A percentile compares a stretch with the other conserved stretches of the same genome.
phyloP scores from a whole-genome alignment of 352 stramenopile species.

The Globisporangium abappressorium region DNA sequence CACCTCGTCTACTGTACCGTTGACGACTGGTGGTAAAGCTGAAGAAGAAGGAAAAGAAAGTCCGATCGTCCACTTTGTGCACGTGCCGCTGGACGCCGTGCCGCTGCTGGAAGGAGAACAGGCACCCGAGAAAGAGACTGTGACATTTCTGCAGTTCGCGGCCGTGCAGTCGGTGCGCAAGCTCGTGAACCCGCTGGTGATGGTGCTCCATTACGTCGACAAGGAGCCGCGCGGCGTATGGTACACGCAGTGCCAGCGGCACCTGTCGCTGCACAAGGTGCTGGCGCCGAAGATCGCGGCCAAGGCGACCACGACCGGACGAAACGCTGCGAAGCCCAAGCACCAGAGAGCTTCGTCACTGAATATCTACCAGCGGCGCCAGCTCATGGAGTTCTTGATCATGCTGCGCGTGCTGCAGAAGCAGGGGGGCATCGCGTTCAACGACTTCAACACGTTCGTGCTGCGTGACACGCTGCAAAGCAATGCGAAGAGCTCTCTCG shows the following conservation, averaged over 20 bases:
- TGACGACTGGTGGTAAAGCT: neutral
- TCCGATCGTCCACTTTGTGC: slow-evolving; percentile 31
- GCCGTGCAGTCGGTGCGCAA: slow-evolving; percentile 31
- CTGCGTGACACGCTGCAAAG: slow-evolving; percentile 16
- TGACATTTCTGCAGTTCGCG: slow-evolving; percentile 41
- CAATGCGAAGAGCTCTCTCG: neutral
- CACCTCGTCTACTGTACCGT: neutral
- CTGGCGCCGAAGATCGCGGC: slow-evolving; percentile 23
- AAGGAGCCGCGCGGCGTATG: slow-evolving; percentile 31
- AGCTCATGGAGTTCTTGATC: slow-evolving; percentile 33
- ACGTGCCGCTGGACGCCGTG: slow-evolving; percentile 30
- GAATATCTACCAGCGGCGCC: slow-evolving; percentile 21
- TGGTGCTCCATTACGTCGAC: slow-evolving; percentile 43
- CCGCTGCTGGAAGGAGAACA: slow-evolving; percentile 6
- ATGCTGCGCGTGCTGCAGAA: slow-evolving; percentile 35
- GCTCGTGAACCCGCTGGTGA: slow-evolving; percentile 22
- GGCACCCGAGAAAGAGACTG: slow-evolving; percentile 17
- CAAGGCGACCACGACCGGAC: neutral
- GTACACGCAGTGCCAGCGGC: slow-evolving; percentile 46
- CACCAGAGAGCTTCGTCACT: slow-evolving; percentile 3
- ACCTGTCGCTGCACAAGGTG: slow-evolving; percentile 40
- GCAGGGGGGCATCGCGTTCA: slow-evolving; percentile 37
- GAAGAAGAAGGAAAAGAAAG: neutral
- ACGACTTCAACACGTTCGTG: slow-evolving; percentile 44
- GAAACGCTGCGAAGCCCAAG: neutral